A percentile compares a stretch with the other conserved stretches of the same genome.
These are phyloP conservation scores for Cytauxzoon felis DNA, from an alignment of 169 alveolate genomes.

Conservation along the genomic window DNA sequence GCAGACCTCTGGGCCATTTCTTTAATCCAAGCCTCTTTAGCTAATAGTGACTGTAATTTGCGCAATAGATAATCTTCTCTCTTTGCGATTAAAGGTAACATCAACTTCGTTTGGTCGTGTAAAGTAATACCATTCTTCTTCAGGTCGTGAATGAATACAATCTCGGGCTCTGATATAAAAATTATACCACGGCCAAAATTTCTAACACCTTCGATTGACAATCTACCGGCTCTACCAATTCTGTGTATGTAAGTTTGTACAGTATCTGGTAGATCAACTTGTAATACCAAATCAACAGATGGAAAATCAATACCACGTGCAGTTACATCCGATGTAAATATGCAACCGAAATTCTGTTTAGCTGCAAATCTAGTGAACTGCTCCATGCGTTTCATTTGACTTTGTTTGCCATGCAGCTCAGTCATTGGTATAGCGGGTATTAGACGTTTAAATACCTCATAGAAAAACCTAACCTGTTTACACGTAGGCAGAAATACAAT, in stretches of 20 bases:
- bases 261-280: slow-evolving; percentile 94
- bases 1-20: slow-evolving; percentile 61
- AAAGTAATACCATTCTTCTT: slow-evolving; percentile 36
- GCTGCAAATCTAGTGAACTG: slow-evolving; percentile 62
- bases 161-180: slow-evolving; percentile 64
- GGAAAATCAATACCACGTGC: slow-evolving; percentile 98
- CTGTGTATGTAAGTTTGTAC: slow-evolving; percentile 92
- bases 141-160: slow-evolving; percentile 25
- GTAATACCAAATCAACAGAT: slow-evolving; percentile 91
- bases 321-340: slow-evolving; percentile 91
- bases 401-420: slow-evolving; percentile 89
- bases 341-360: slow-evolving; percentile 61
- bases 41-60: slow-evolving; percentile 47
- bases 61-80: slow-evolving; percentile 37
- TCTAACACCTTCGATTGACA: slow-evolving; percentile 80
- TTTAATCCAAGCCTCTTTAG: slow-evolving; percentile 61
- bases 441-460: slow-evolving; percentile 84
- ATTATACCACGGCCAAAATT: slow-evolving; percentile 77
- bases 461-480: slow-evolving; percentile 90
- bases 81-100: slow-evolving; percentile 26
- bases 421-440: slow-evolving; percentile 83
- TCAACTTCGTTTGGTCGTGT: slow-evolving; percentile 42
- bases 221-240: slow-evolving; percentile 97
- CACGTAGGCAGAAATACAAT: slow-evolving; percentile 90
- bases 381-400: slow-evolving; percentile 68